Percentiles rank a stretch among this genome's conserved stretches.
phyloP scores from a whole-genome alignment of 129 eudicot species.

The Centaurea solstitialis region DNA sequence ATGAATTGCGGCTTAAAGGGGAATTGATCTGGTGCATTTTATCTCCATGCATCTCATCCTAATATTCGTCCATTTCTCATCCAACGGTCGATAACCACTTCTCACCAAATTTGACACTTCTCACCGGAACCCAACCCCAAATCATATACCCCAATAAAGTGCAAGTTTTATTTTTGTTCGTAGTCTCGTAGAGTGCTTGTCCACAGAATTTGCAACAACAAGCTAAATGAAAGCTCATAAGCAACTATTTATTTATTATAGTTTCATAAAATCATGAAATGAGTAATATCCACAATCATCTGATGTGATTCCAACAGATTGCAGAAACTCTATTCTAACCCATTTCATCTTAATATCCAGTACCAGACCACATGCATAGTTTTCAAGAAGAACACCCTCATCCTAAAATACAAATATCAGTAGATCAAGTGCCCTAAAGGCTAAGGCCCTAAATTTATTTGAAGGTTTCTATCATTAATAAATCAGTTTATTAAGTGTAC shows the following conservation, averaged over 20 bases:
- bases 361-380: neutral
- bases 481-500: neutral
- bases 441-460: neutral
- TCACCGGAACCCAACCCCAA: too few species aligned
- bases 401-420: neutral
- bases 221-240: neutral
- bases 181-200: neutral
- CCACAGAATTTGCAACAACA: neutral
- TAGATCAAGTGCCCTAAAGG: constrained; percentile 12
- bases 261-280: neutral
- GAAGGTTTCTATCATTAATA: neutral
- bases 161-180: neutral
- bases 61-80: too few species aligned
- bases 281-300: neutral
- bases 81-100: too few species aligned
- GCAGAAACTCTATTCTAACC: neutral
- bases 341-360: constrained; percentile 2
- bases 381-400: neutral
- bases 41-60: too few species aligned
- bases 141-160: neutral
- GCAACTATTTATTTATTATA: neutral
- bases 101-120: too few species aligned
- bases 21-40: too few species aligned
- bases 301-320: too few species aligned
- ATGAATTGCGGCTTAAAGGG: too few species aligned